phyloP scores from a whole-genome alignment of 2,329 filamentous ascomycete genomes.

The Arthrobotrys sphaeroides region DNA sequence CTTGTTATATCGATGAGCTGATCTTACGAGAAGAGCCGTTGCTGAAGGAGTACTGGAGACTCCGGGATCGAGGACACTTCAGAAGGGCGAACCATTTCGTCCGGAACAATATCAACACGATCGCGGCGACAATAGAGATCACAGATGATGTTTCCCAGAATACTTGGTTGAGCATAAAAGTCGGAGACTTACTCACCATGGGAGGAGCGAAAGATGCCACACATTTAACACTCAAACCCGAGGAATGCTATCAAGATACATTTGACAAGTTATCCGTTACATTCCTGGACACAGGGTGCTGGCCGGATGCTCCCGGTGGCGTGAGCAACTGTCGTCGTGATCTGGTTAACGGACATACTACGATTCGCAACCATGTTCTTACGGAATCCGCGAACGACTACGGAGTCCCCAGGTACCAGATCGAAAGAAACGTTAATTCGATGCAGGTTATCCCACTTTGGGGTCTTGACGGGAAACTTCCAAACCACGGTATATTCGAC shows the following conservation, averaged over 20 bases:
- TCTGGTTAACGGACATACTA: constrained; percentile 67
- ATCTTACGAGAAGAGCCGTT: constrained; percentile 63
- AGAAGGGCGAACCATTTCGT: constrained; percentile 63
- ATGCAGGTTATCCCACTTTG: constrained; percentile 68
- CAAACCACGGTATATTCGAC: constrained; percentile 67
- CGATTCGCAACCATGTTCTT: constrained; percentile 68
- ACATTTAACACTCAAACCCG: constrained; percentile 61
- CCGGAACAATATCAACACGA: constrained; percentile 60
- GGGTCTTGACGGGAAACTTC: constrained; percentile 67
- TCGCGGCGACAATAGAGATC: constrained; percentile 61
- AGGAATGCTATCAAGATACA: constrained; percentile 64
- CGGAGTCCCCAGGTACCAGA: constrained; percentile 68
- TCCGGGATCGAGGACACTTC: constrained; percentile 62
- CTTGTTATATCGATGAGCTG: constrained; percentile 66
- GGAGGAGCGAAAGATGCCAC: constrained; percentile 63
- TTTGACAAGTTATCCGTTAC: constrained; percentile 66
- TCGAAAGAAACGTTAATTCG: constrained; percentile 68
- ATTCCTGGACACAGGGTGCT: constrained; percentile 67
- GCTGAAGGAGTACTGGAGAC: constrained; percentile 62
- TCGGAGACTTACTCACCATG: constrained; percentile 63
- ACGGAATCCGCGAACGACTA: constrained; percentile 68
- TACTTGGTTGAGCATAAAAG: constrained; percentile 61
- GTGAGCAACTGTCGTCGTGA: constrained; percentile 68
- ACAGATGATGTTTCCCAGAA: constrained; percentile 61
- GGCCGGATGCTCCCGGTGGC: constrained; percentile 67